phyloP scores from a whole-genome alignment of 1,139 yeast species.

The Lodderomyces orthopsilosis region DNA sequence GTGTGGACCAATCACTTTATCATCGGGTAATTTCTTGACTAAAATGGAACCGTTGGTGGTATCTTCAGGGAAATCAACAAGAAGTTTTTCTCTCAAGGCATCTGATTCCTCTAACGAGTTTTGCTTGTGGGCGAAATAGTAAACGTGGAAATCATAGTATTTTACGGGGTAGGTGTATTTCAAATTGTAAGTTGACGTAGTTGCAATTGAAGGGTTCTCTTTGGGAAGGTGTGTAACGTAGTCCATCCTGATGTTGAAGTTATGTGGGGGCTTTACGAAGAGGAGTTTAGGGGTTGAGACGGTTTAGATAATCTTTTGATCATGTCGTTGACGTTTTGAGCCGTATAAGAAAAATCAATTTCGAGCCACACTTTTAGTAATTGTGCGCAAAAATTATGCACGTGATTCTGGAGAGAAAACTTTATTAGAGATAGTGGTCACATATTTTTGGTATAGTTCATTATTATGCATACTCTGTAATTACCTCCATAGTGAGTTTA shows the following conservation, averaged over 20 bases:
- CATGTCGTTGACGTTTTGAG: too few species aligned
- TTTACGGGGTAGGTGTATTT: conserved; percentile 25
- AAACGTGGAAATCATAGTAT: conserved; percentile 36
- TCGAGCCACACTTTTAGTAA: too few species aligned
- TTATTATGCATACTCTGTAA: too few species aligned
- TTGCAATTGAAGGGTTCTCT: conserved; percentile 21
- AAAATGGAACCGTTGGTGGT: conserved; percentile 27
- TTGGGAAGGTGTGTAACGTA: conserved; percentile 25
- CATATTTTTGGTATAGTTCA: too few species aligned
- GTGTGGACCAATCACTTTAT: conserved; percentile 31
- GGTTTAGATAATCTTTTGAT: too few species aligned
- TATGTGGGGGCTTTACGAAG: not conserved
- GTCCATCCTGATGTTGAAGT: conserved; percentile 21
- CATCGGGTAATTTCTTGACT: conserved; percentile 28
- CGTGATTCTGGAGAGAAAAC: too few species aligned
- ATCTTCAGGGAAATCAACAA: conserved; percentile 25
- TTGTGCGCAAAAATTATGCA: too few species aligned
- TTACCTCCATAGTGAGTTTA: too few species aligned
- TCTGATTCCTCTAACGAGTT: conserved; percentile 22
- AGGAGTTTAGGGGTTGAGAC: too few species aligned
- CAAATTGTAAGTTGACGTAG: conserved; percentile 22
- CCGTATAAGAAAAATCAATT: too few species aligned
- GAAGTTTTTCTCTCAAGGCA: conserved; percentile 20
- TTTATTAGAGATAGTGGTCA: too few species aligned
- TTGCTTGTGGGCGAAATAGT: conserved; percentile 25